These are phyloP conservation scores for Pythium sp. DNA, from an alignment of 352 stramenopile genomes.

Conservation along the genomic window DNA sequence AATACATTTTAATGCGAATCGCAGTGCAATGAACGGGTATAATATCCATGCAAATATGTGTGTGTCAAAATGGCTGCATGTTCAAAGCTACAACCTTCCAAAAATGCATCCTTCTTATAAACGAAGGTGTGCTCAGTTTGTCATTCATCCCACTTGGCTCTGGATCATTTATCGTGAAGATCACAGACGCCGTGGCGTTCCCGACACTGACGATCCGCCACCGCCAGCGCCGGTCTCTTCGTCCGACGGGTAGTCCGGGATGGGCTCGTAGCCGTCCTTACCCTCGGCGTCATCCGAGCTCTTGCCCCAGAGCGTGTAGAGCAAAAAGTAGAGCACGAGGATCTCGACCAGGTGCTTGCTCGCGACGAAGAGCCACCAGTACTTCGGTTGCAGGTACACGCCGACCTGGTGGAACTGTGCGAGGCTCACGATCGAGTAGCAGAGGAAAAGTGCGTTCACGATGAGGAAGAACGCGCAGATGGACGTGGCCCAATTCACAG, in stretches of 20 bases:
- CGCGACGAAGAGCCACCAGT: constrained; percentile 93
- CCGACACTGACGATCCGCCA: not conserved
- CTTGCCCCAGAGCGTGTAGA: constrained; percentile 93
- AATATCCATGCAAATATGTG: too few relatives aligned
- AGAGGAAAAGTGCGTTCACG: constrained; percentile 88
- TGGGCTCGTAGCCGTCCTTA: constrained; percentile 77
- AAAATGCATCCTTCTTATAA: constrained; percentile 1
- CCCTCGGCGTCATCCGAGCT: constrained; percentile 60
- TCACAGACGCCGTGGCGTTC: constrained; percentile 15
- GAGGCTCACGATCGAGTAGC: constrained; percentile 82
- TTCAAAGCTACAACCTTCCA: not conserved
- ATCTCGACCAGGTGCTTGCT: constrained; percentile 93
- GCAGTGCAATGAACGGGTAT: not conserved
- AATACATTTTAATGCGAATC: not conserved
- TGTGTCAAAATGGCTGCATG: constrained; percentile 4
- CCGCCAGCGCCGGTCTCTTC: constrained; percentile 28
- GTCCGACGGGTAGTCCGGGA: constrained; percentile 65
- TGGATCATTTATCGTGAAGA: not conserved
- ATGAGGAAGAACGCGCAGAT: constrained; percentile 96
- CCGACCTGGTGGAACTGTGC: constrained; percentile 84
- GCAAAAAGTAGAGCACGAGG: constrained; percentile 91
- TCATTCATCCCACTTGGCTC: too few relatives aligned
- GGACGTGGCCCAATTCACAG: constrained; percentile 94
- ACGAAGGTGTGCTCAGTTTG: not conserved
- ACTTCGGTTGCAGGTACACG: constrained; percentile 78